Evolutionary conservation across 176 grass and related monocot genomes (phyloP).

Genomic region (Poa annua): DNA sequence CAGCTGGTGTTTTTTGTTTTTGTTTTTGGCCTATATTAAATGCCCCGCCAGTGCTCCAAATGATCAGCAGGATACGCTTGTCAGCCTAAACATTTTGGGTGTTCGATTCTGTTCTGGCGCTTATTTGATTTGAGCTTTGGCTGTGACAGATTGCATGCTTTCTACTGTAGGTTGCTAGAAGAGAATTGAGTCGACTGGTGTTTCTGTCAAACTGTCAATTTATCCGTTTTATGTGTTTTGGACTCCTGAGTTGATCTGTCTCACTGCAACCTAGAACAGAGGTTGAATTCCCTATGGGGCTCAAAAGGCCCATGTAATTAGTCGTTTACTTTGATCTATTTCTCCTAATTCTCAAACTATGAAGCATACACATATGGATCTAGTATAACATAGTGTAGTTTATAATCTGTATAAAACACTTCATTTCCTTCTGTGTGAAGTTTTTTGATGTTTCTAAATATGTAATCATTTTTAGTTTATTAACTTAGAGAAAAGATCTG

Average conservation of each 20-base stretch:
- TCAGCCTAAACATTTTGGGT: neutral
- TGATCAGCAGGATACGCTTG: neutral
- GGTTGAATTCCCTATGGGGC: neutral
- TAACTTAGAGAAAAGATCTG: neutral
- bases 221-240: neutral
- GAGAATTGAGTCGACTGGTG: neutral
- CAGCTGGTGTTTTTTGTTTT: neutral
- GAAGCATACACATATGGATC: neutral
- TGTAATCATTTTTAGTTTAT: conserved; percentile 1
- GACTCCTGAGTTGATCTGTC: neutral
- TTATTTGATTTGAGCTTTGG: conserved; percentile 1
- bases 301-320: neutral
- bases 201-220: neutral
- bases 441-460: neutral
- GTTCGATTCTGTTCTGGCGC: neutral
- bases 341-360: neutral
- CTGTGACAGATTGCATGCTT: neutral
- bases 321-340: neutral
- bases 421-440: neutral
- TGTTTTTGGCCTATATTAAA: neutral
- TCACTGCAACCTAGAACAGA: neutral
- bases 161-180: neutral
- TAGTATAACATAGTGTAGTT: conserved; percentile 3
- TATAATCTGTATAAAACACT: neutral
- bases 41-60: neutral